Base-by-base conservation (phyloP, 306 rosid species). In the Cucurbita moschata region DNA sequence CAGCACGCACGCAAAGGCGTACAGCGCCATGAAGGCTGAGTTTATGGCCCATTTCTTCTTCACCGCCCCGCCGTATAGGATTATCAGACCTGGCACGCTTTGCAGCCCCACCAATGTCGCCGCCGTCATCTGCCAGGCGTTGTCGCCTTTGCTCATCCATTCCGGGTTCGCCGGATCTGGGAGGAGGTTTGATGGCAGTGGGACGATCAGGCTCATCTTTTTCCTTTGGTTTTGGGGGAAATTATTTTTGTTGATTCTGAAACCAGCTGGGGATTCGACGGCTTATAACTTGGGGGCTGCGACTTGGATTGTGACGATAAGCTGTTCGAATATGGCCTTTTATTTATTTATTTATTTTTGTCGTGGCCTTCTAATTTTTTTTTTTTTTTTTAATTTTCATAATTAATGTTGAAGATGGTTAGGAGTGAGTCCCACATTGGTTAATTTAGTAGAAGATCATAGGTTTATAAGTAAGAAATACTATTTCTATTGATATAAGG, bases 41-140 rank as follows among this genome's bases (percentile, higher is more conserved):
- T 80, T 83, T 63, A 83, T 80, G 0, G 86, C 86, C 86, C 86
- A 83, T 59, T 80, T 83, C 86, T 83, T 83, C 76, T 83, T 83
- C 64, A 83, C 86, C 2, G 78, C 84, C 0, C 84, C 84, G 0
- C 86, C 86, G 26, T 80, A 83, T 9, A 83, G 84, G 18, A 83
- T 75, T 0, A 83, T 64, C 13, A 83, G 82, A 18, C 86, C 86
- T 8, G 86, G 86, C 7, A 83, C 75, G 53, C 86, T 80, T n/a
- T 83, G 84, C 4, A 83, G 72, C 15, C 86, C 84, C 0, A 83
- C 86, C 2, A 83, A 50, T 0, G 86, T 83, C 11, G 84, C 86
- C 0, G 86, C 86, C 1, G 77, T 83, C 70, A 83, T 73, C 71
- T 83, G 86, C 86, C 86, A 83, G 3, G 86, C 84, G 19, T 83